phyloP scores from a whole-genome alignment of 2,329 filamentous ascomycete species.

The Aschersonia sp. region DNA sequence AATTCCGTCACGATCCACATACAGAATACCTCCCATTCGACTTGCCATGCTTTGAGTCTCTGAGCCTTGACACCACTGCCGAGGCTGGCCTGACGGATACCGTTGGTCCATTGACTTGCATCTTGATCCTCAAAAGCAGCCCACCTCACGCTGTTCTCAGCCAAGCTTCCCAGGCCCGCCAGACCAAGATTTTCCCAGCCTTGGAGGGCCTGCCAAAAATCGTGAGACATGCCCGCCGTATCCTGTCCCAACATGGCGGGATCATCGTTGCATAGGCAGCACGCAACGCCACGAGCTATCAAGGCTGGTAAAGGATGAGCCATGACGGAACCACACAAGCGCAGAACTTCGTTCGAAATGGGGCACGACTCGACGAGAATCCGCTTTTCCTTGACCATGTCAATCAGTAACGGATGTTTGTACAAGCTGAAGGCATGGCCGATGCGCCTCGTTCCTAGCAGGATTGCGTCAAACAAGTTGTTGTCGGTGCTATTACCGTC shows the following conservation, averaged over 20 bases:
- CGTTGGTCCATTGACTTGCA: constrained; percentile 54
- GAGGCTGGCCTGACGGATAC: constrained; percentile 58
- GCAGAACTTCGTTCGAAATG: constrained; percentile 77
- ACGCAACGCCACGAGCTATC: constrained; percentile 70
- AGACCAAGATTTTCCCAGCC: constrained; percentile 86
- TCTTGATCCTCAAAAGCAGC: constrained; percentile 73
- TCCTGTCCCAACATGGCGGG: constrained; percentile 80
- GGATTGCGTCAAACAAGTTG: constrained; percentile 80
- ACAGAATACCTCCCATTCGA: constrained; percentile 81
- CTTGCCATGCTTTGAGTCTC: constrained; percentile 63
- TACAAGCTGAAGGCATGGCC: constrained; percentile 80
- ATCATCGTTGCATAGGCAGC: constrained; percentile 80
- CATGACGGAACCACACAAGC: constrained; percentile 62
- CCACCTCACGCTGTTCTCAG: constrained; percentile 88
- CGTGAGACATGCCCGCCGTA: constrained; percentile 69
- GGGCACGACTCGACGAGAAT: constrained; percentile 86
- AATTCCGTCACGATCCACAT: constrained; percentile 78
- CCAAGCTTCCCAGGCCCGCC: constrained; percentile 71
- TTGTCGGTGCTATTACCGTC: constrained; percentile 56
- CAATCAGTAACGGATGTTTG: constrained; percentile 80
- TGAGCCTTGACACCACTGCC: constrained; percentile 58
- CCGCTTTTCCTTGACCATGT: constrained; percentile 77
- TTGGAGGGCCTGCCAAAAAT: constrained; percentile 84
- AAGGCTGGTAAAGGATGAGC: constrained; percentile 73
- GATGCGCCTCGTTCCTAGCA: constrained; percentile 77